Percentiles rank a stretch among this genome's conserved stretches.
phyloP scores from a whole-genome alignment of 2,329 filamentous ascomycete genomes.

The Alternaria hordeiaustralica region DNA sequence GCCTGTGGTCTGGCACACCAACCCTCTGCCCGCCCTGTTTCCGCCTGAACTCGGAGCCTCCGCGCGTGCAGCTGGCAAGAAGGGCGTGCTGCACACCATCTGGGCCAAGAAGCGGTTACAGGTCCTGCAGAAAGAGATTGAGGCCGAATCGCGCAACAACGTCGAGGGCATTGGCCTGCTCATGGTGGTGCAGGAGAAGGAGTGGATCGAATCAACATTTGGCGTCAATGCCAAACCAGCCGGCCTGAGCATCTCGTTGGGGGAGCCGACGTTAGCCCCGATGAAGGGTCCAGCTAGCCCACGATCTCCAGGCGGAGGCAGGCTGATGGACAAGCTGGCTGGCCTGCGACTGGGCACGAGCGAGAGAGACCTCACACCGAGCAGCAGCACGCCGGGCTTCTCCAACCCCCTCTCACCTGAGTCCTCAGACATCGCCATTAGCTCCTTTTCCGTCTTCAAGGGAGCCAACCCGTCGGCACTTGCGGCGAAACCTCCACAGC shows the following conservation, averaged over 20 bases:
- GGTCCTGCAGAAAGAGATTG: slow-evolving; percentile 78
- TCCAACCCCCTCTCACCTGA: slow-evolving; percentile 66
- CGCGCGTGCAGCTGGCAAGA: slow-evolving; percentile 70
- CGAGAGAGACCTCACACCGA: slow-evolving; percentile 66
- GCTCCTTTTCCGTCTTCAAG: slow-evolving; percentile 65
- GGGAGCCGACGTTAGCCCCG: slow-evolving; percentile 47
- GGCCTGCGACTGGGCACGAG: slow-evolving; percentile 80
- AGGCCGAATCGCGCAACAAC: slow-evolving; percentile 73
- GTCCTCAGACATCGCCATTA: slow-evolving; percentile 67
- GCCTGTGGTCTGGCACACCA: slow-evolving; percentile 65
- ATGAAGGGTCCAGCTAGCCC: slow-evolving; percentile 66
- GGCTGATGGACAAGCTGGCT: slow-evolving; percentile 78
- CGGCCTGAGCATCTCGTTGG: slow-evolving; percentile 47
- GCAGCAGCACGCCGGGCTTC: slow-evolving; percentile 35
- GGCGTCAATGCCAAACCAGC: slow-evolving; percentile 60
- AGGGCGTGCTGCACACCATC: slow-evolving; percentile 85
- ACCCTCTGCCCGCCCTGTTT: slow-evolving; percentile 87
- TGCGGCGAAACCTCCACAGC: slow-evolving; percentile 52
- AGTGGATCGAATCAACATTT: slow-evolving; percentile 87
- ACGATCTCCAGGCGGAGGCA: slow-evolving; percentile 67
- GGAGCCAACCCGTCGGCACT: slow-evolving; percentile 51
- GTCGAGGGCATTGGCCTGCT: slow-evolving; percentile 81
- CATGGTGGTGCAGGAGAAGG: slow-evolving; percentile 82
- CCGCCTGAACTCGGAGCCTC: slow-evolving; percentile 74
- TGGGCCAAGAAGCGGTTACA: slow-evolving; percentile 86